Base-by-base conservation (phyloP, 1,284 basidiomycete genomes). In the Ceratobasidium sp. region DNA sequence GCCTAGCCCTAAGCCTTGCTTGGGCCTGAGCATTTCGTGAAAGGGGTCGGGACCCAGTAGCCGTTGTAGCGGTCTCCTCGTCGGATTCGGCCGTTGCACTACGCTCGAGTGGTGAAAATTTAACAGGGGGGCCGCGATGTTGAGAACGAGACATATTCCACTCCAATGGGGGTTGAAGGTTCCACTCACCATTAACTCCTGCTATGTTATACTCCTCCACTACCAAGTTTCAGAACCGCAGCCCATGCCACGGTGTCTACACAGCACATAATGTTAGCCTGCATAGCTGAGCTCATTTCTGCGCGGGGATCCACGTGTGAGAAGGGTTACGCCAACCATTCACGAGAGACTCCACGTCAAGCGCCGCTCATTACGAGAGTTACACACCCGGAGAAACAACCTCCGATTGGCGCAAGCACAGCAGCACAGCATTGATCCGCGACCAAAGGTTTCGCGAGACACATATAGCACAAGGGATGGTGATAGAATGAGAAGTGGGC, bases 1-100 rank as follows among this genome's bases (percentile, higher is more conserved):
- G 49, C 16, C 65, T 49, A 29, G 65, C 65, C 24, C 65, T 49
- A 39, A 68, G 65, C 24, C 65, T 24, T n/a, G 65, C 65, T 31
- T 68, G 65, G 16, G 65, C 65, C 29, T 56, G 65, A 2, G 65
- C 65, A 22, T 68, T 68, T 54, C 65, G 46, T 1, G 65, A 68
- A 14, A 68, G 41, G 2, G 65, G 53, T 8, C 53, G 49, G 7
- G 65, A 54, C 39, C 49, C 65, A 6, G 63, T 29, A 13, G 63
- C 22, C 19, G 51, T 54, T n/a, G 53, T 31, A 46, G 34, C 31
- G 31, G 16, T 56, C 14, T 66, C 65, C 3, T 68, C 65, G 37
- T 68, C 65, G 22, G 65, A 68, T 13, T 68, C 65, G 3, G 37
- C 37, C 24, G n/a, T 41, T 22, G 53, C 29, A 39, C 51, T 39